Conservation (phyloP, 148 eudicot genomes). For the Talinum fruticosum region DNA sequence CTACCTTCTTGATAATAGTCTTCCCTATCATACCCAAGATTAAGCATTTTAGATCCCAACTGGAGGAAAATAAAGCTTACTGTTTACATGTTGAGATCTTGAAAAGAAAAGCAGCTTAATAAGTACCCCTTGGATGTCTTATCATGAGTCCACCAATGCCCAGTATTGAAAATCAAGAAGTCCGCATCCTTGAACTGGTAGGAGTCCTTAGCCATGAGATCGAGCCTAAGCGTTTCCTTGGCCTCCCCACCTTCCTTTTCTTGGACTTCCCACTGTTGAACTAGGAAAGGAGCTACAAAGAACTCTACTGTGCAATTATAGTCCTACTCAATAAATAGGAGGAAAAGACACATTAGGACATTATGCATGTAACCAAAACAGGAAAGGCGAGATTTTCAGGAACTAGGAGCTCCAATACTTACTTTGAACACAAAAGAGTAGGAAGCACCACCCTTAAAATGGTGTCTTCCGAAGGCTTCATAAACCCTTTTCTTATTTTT, state of each 20-base stretch:
- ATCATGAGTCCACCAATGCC: constrained; percentile 99
- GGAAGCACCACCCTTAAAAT: constrained; percentile 70
- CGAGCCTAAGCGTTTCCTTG: constrained; percentile 90
- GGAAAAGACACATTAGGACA: background rate
- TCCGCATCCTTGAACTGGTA: constrained; percentile 66
- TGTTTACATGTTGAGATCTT: background rate
- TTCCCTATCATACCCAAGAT: constrained; percentile 39
- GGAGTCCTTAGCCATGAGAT: constrained; percentile 51
- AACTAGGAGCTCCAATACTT: constrained; percentile 16
- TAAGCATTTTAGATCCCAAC: background rate
- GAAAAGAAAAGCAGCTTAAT: background rate
- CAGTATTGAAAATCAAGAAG: constrained; percentile 75
- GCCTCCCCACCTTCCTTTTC: constrained; percentile 46
- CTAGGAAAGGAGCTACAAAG: constrained; percentile 85
- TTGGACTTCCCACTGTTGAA: constrained; percentile 69
- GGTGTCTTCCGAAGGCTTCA: constrained; percentile 70
- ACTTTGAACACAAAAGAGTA: constrained; percentile 84
- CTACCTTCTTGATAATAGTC: constrained; percentile 94
- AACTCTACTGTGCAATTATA: constrained; percentile 77
- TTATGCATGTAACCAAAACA: background rate
- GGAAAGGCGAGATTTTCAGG: no score
- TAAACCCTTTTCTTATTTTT: constrained; percentile 67
- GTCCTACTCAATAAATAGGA: constrained; percentile 43
- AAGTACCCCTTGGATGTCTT: constrained; percentile 82
- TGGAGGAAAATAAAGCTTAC: background rate